Base-by-base conservation (phyloP, 306 rosid genomes). In the Glycine soja region DNA sequence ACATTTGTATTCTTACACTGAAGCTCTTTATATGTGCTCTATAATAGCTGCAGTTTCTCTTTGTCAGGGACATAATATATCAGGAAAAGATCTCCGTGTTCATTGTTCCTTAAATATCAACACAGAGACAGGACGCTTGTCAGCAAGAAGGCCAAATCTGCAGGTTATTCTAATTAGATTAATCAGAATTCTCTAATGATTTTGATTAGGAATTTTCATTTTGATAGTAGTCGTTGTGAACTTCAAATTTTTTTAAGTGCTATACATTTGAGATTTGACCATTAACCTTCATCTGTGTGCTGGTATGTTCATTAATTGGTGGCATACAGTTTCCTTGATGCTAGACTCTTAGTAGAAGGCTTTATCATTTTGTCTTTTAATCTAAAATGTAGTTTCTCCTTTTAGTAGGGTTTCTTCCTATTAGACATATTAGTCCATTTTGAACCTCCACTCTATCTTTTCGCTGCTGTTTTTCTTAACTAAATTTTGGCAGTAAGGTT, bases 101-200 rank as follows among this genome's bases (percentile, higher is more conserved):
- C 99, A 95, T 87, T 95, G 97, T 83, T 95, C 99, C 40, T 85
- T 95, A 62, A 95, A 91, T 86, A 92, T 95, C 84, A 95, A 92
- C 86, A 92, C 97, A 0, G 97, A 95, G 90, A 95, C 97, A 2
- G 97, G 99, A 76, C 97, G 97, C 61, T 88, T 95, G 80, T 95
- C 97, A 57, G 99, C 99, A 76, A 93, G 99, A 80, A 88, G 97
- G 71, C 99, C 97, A 47, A 95, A 93, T 89, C 88, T 95, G 79
- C 99, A 95, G 99, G 99, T 95, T 78, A 82, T 70, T 59, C 30
- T 78, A 58, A 75, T 51, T 83, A 75, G 11, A 64, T 68, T 68
- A 19, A 46, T 38, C 53, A 15, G 64, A 67, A 59, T 43, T 45
- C 40, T 78, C 36, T 38, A 14, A 78, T 19, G 32, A 58, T 69